These are phyloP conservation scores for Zymoseptoria ardabiliae DNA, from an alignment of 2,329 filamentous ascomycete genomes.

Conservation along the genomic window DNA sequence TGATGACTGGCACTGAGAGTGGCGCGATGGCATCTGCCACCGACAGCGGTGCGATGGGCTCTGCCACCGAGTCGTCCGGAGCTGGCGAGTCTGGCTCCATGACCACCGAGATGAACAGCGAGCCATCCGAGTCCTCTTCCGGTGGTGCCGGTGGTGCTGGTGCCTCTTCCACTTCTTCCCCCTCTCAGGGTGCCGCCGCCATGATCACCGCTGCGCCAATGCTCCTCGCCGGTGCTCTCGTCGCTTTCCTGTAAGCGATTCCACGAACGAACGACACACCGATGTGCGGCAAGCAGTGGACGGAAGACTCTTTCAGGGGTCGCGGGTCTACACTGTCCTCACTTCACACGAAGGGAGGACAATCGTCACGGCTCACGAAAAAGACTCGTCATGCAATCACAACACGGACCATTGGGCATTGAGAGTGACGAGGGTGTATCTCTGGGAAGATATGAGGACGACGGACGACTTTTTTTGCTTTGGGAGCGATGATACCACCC, in stretches of 20 bases:
- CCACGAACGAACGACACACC: conserved; percentile 7
- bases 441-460: neutral
- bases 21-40: conserved; percentile 8
- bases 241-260: conserved; percentile 44
- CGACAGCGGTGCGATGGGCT: conserved; percentile 7
- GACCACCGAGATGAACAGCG: neutral
- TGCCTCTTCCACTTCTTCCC: conserved; percentile 6
- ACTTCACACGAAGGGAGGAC: neutral
- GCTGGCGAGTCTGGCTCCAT: conserved; percentile 1
- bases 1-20: conserved; percentile 3
- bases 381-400: neutral
- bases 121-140: conserved; percentile 3
- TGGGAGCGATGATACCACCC: conserved; percentile 11
- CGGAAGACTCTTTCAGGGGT: neutral
- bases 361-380: conserved; percentile 11
- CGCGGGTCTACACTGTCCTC: neutral
- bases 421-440: neutral
- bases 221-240: conserved; percentile 31
- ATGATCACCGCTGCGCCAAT: conserved; percentile 28
- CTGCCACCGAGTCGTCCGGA: conserved; percentile 7
- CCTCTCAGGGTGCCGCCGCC: conserved; percentile 18
- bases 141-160: conserved; percentile 8
- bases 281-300: neutral
- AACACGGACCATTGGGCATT: neutral
- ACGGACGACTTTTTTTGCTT: neutral